Conservation (phyloP, 495 filamentous ascomycete species). For the Astrocystis sublimbata region DNA sequence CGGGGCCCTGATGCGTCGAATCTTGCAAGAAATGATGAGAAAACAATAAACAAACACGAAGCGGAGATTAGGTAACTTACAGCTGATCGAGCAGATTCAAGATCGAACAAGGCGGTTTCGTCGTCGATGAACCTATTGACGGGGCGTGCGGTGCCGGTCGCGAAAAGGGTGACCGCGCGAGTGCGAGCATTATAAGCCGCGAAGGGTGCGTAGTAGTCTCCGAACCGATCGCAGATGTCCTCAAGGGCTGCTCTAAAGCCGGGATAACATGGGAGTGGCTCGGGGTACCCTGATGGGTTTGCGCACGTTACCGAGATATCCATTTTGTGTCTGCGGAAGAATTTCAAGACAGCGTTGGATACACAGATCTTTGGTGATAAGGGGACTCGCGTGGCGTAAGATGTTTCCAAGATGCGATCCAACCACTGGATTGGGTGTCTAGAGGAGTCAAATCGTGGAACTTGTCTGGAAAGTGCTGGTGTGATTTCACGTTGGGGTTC, state of each 20-base stretch:
- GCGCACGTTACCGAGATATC: slow-evolving; percentile 20
- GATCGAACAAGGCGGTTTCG: slow-evolving; percentile 8
- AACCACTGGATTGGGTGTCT: slow-evolving; percentile 25
- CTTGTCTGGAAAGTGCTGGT: not conserved
- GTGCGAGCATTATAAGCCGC: slow-evolving; percentile 22
- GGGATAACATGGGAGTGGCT: slow-evolving; percentile 26
- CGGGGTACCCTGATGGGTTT: slow-evolving; percentile 15
- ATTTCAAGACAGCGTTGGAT: slow-evolving; percentile 10
- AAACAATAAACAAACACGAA: not conserved
- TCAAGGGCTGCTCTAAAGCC: slow-evolving; percentile 25
- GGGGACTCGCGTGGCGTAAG: slow-evolving; percentile 15
- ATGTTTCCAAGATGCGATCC: slow-evolving; percentile 30
- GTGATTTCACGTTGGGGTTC: not conserved
- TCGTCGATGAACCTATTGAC: slow-evolving; percentile 1
- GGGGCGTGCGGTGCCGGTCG: slow-evolving; percentile 10
- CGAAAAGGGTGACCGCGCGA: slow-evolving; percentile 24
- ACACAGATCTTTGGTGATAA: not conserved
- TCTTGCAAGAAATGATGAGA: not conserved
- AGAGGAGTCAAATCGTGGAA: not conserved
- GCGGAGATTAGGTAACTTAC: not conserved
- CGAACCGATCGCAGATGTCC: slow-evolving; percentile 24
- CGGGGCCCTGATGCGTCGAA: not conserved
- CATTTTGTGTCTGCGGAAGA: slow-evolving; percentile 5
- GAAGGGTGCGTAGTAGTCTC: slow-evolving; percentile 27
- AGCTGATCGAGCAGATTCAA: slow-evolving; percentile 12